A percentile compares a stretch with the other conserved stretches of the same genome.
phyloP scores from a whole-genome alignment of 2,329 filamentous ascomycete genomes.

The Alternaria angustiovoidea region DNA sequence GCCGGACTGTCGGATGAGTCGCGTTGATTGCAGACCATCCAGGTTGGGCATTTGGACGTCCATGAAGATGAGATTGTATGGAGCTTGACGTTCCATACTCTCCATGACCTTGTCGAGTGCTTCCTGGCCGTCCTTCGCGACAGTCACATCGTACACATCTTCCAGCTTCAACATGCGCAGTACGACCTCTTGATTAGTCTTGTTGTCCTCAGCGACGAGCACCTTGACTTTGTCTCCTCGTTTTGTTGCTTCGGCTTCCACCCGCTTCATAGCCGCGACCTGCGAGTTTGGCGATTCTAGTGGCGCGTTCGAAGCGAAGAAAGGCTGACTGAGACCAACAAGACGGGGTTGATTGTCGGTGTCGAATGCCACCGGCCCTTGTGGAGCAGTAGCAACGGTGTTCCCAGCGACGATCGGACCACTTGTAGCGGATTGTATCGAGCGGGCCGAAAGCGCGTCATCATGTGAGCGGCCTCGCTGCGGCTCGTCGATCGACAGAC shows the following conservation, averaged over 20 bases:
- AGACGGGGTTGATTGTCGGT: slow-evolving; percentile 77
- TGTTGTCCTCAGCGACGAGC: slow-evolving; percentile 83
- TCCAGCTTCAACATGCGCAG: slow-evolving; percentile 76
- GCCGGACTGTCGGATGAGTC: slow-evolving; percentile 83
- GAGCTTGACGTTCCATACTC: slow-evolving; percentile 75
- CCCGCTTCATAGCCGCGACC: slow-evolving; percentile 70
- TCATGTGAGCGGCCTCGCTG: slow-evolving; percentile 32
- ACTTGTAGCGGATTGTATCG: slow-evolving; percentile 44
- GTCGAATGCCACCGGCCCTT: slow-evolving; percentile 56
- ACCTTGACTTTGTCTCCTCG: slow-evolving; percentile 73
- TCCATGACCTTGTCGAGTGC: slow-evolving; percentile 86
- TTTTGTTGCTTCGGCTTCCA: slow-evolving; percentile 66
- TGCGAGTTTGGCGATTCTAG: slow-evolving; percentile 66
- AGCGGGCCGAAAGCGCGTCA: slow-evolving; percentile 42
- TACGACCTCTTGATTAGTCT: slow-evolving; percentile 58
- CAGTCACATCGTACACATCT: slow-evolving; percentile 84
- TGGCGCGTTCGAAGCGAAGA: slow-evolving; percentile 67
- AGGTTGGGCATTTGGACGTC: slow-evolving; percentile 95
- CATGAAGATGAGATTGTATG: slow-evolving; percentile 93
- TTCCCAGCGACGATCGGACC: slow-evolving; percentile 23
- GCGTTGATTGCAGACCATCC: slow-evolving; percentile 86
- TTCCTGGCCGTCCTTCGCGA: slow-evolving; percentile 79
- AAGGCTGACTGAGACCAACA: slow-evolving; percentile 83
- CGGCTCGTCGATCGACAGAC: slow-evolving; percentile 38
- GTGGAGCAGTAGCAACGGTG: slow-evolving; percentile 21